Evolutionary conservation across 1,284 basidiomycete genomes (phyloP).

Genomic region (Grifola frondosa): DNA sequence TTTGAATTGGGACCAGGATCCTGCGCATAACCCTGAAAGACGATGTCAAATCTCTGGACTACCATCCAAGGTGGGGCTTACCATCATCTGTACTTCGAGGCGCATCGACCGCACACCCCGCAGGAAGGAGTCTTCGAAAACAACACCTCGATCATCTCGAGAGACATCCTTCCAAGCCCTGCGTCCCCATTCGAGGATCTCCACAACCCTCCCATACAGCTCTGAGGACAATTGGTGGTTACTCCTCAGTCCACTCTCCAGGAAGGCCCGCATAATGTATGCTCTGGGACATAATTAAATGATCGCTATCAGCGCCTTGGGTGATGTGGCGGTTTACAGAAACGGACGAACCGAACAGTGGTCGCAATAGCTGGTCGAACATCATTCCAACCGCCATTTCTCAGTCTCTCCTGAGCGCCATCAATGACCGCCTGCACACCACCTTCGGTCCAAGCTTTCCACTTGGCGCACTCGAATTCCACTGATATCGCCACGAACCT

Average conservation of each 20-base stretch:
- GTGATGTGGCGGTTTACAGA: too few relatives aligned
- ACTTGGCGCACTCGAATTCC: conserved; percentile 27
- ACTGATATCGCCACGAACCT: too few relatives aligned
- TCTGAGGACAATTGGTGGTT: conserved; percentile 13
- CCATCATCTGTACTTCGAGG: conserved; percentile 33
- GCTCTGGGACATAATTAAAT: conserved; percentile 18
- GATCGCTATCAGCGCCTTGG: background rate
- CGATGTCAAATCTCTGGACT: background rate
- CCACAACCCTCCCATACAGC: conserved; percentile 29
- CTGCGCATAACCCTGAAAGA: conserved; percentile 10
- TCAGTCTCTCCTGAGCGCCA: conserved; percentile 34
- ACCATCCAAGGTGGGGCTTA: conserved; percentile 14
- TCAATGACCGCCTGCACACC: conserved; percentile 32
- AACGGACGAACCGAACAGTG: conserved; percentile 38
- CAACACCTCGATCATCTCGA: conserved; percentile 26
- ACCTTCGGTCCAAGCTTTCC: conserved; percentile 32
- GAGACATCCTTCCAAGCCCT: conserved; percentile 35
- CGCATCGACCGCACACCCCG: conserved; percentile 33
- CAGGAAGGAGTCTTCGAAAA: conserved; percentile 35
- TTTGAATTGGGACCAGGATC: conserved; percentile 18
- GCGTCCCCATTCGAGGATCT: conserved; percentile 42
- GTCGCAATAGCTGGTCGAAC: conserved; percentile 37
- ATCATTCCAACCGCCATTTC: conserved; percentile 36
- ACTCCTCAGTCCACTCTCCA: conserved; percentile 21
- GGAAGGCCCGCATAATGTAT: conserved; percentile 39